A percentile compares a stretch with the other conserved stretches of the same genome.
phyloP scores from a whole-genome alignment of 495 filamentous ascomycete species.

The Aspergillus asperescens region DNA sequence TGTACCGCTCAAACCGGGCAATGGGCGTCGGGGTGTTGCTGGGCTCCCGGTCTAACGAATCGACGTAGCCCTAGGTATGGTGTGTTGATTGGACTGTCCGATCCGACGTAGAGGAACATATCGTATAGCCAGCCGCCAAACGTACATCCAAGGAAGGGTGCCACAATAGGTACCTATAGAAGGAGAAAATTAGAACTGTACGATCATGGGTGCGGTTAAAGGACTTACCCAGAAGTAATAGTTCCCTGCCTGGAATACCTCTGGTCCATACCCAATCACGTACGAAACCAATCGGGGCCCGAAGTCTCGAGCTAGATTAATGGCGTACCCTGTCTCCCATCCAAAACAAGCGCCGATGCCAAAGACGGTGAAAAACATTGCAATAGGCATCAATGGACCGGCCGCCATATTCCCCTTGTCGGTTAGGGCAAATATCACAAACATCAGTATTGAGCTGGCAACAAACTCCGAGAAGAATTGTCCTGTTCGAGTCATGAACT shows the following conservation, averaged over 20 bases:
- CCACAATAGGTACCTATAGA: slow-evolving; percentile 47
- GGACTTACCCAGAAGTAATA: slow-evolving; percentile 60
- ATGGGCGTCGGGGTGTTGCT: slow-evolving; percentile 4
- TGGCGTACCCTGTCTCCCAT: slow-evolving; percentile 65
- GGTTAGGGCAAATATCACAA: slow-evolving; percentile 62
- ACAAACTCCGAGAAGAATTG: slow-evolving; percentile 64
- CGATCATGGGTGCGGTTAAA: too few species aligned
- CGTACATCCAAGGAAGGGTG: slow-evolving; percentile 51
- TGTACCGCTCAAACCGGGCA: slow-evolving; percentile 23
- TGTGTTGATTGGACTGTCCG: slow-evolving; percentile 52
- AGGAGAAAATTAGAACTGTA: too few species aligned
- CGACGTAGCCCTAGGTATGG: slow-evolving; percentile 52
- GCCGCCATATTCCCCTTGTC: slow-evolving; percentile 52
- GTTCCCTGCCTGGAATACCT: slow-evolving; percentile 57
- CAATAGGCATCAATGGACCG: slow-evolving; percentile 47
- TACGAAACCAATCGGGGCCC: slow-evolving; percentile 59
- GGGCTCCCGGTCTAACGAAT: slow-evolving; percentile 23
- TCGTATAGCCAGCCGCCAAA: slow-evolving; percentile 61
- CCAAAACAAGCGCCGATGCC: slow-evolving; percentile 64
- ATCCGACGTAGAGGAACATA: slow-evolving; percentile 54
- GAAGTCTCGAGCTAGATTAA: slow-evolving; percentile 63
- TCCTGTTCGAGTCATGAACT: slow-evolving; percentile 53
- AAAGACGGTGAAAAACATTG: slow-evolving; percentile 59
- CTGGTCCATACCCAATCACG: slow-evolving; percentile 56
- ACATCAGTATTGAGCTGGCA: slow-evolving; percentile 56